Evolutionary conservation across 192 early-diverging fungal species (phyloP), one percentile per base, ranked within the genome.

Genomic region (Coemansia sp.): DNA sequence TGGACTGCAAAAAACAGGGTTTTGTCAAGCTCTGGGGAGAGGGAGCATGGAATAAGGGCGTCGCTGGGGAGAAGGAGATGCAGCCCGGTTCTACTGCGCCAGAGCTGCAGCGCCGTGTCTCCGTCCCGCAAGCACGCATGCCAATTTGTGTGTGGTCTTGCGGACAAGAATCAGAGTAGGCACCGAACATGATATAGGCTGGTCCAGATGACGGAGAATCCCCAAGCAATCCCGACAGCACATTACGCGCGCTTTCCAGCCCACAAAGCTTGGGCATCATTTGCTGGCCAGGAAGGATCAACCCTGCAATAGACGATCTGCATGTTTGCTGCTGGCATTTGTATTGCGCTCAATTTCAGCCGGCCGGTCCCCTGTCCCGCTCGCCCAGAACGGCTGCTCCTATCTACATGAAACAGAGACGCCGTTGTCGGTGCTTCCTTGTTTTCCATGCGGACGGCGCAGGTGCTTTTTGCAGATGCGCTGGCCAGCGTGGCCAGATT

Each of bases 301-400:
- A 57, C 67, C 67, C 60, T 70, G 73, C 67, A 66, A 75, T 66
- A 41, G 73, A 57, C 64, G 73, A 75, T 75, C 73, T 64, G 64
- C 73, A 69, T 27, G 54, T 56, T 59, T 69, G 59, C 66, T 45
- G 47, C 58, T 27, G 60, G 41, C 59, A 43, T 47, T 37, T 14
- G 27, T 55, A 29, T 11, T 29, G 53, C 25, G 12, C 52, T 21
- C 52, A 29, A 55, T 55, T 55, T 55, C 29, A 32, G 53, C 53
- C 53, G 53, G 29, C 53, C 21, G 14, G 41, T 45, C 48, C 48
- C n/a, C 17, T n/a, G 48, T 19, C 19, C n/a, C 48, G 48, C 19
- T 45, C 14, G 41, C 41, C 41, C 41, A 45, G 41, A 35, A 35
- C 9, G 41, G 14, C 41, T 45, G 41, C 41, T 35, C 41, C 41